Evolutionary conservation across 2,329 filamentous ascomycete genomes (phyloP), one percentile per base, ranked within the genome.

Genomic region (Pyricularia grisea): DNA sequence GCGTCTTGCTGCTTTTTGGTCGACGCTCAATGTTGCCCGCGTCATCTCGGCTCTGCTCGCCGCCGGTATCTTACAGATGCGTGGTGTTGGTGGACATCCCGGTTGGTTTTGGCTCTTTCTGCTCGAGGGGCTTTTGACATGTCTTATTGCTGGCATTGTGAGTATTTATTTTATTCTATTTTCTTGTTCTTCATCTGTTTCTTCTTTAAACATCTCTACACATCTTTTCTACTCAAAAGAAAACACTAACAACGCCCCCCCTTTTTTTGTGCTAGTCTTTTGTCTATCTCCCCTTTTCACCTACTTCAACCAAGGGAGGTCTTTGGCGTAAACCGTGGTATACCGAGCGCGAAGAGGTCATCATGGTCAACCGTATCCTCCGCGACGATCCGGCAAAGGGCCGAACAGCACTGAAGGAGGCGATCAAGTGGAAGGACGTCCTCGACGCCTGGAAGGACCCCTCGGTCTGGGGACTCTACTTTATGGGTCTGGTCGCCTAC

Each of bases 321-420:
- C 83, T 92, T 71, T 87, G 86, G 65, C 85, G 87, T 2, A 87
- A 87, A 61, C 74, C 89, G 5, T 90, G 89, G 89, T 90, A 90
- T 76, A 85, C 80, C 2, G 89, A 90, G 74, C 81, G 81, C 1
- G 87, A 92, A 74, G 89, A 92, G 73, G 84, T 87, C 69, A 91
- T 92, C 73, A 87, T 92, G 84, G 84, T 90, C 23, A 92, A 91
- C 74, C 80, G 83, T 7, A 80, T 85, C 12, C 77, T 85, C 14
- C 81, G 84, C 42, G 84, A 86, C 66, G 84, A 86, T 72, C 83
- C 84, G 0, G 83, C 83, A 50, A 86, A 86, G 75, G 84, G 81
- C 17, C 77, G 84, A 14, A 85, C 82, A 0, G 77, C 78, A 17
- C 74, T 84, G 68, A 78, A 81, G 69, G 80, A 85, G 70, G 78